Evolutionary conservation across 179 eudicot genomes (phyloP).

Genomic region (Carnegiea gigantea): DNA sequence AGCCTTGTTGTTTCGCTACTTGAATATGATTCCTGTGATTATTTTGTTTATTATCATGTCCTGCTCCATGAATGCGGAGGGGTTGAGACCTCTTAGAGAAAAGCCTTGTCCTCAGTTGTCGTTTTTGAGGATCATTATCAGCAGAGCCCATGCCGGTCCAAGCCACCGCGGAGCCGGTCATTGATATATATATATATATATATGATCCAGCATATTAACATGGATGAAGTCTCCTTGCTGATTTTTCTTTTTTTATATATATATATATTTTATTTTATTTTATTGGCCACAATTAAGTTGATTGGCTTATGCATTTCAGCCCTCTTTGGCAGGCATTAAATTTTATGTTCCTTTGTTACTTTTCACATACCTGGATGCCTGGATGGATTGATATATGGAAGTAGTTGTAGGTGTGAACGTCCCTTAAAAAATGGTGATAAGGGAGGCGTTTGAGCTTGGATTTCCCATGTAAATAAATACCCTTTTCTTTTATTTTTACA

Average conservation of each 20-base stretch:
- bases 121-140: constrained; percentile 6
- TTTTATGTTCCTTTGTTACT: background rate
- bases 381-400: background rate
- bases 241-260: background rate
- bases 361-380: background rate
- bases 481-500: background rate
- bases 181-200: constrained; percentile 18
- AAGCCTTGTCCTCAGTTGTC: background rate
- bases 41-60: constrained; percentile 31
- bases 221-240: too few relatives aligned
- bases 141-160: constrained; percentile 42
- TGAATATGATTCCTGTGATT: constrained; percentile 18
- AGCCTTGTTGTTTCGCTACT: background rate
- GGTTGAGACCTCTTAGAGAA: constrained; percentile 37
- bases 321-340: background rate
- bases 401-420: background rate
- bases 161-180: constrained; percentile 43
- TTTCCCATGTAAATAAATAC: constrained; percentile 5
- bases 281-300: background rate
- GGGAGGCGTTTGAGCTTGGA: too few relatives aligned
- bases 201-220: background rate
- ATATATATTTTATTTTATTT: too few relatives aligned
- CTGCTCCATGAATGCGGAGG: constrained; percentile 28
- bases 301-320: background rate
- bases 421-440: background rate